Base-by-base conservation (phyloP, 164 flowering plant species). In the Vitis amurensis region DNA sequence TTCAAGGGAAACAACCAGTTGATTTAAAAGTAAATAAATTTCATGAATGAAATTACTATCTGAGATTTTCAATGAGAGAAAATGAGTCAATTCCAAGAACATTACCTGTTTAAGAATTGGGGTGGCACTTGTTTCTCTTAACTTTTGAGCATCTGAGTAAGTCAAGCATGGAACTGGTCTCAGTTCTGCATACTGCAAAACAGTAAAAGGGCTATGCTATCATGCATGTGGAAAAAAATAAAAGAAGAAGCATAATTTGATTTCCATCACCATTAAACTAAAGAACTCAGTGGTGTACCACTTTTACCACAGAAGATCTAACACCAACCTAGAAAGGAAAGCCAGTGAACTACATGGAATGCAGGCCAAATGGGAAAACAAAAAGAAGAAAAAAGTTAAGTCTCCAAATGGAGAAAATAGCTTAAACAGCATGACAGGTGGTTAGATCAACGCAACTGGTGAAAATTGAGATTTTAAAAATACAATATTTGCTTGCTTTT, bases 131-230 rank as follows among this genome's bases (percentile, higher is more conserved):
- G 82, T 86, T 71, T 90, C 96, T 79, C 99, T 86, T 74, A 93
- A 70, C 44, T 2, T 56, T 59, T 77, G 76, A 71, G 99, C 96
- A 79, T 90, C 92, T 70, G 90, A 70, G 69, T 95, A 93, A 8
- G 96, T 91, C 86, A 91, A 66, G 81, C 99, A 95, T 68, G 97
- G 93, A 50, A 95, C 99, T 63, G 99, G 99, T 75, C 90, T 93
- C 70, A 95, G 97, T 76, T 93, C 99, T 66, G 98, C 98, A 81
- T 95, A 95, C 99, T 91, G 78, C 76, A 85, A 61, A 69, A 64
- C 11, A 59, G 19, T 47, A 1, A 48, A 68, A 74, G 71, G 51
- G 13, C 47, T 60, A 71, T 14, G 56, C 1, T 29, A 23, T 27
- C 31, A 51, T 37, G 10, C 37, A 55, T 53, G 29, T 15, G 11